phyloP scores from a whole-genome alignment of 139 green algal species.

The Chlorella vulgaris region DNA sequence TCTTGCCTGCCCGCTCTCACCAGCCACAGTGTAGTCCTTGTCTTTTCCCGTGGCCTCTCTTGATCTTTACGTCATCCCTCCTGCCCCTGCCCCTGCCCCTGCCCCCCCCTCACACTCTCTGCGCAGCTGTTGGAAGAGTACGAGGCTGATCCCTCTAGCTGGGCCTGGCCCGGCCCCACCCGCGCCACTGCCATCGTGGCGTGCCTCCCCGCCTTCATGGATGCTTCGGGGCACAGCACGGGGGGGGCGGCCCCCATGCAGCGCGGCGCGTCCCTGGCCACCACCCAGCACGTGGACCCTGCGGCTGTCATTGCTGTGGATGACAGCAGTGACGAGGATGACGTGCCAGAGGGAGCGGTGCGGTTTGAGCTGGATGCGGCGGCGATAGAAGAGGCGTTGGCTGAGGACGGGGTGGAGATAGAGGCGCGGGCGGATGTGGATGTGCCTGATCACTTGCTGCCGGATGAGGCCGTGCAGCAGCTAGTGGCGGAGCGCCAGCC shows the following conservation, averaged over 20 bases:
- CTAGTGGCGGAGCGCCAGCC: slow-evolving; percentile 69
- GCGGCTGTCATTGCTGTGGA: slow-evolving; percentile 33
- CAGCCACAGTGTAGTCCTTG: too few relatives aligned
- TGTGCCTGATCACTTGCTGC: slow-evolving; percentile 77
- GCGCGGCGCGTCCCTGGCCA: slow-evolving; percentile 66
- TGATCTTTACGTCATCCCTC: too few relatives aligned
- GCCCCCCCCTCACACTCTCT: neutral
- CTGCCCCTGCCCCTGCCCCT: neutral
- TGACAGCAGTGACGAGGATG: slow-evolving; percentile 41
- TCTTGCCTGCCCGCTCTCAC: too few relatives aligned
- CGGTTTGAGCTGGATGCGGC: slow-evolving; percentile 77
- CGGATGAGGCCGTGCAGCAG: slow-evolving; percentile 57
- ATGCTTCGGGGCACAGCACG: slow-evolving; percentile 58
- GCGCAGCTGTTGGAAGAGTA: slow-evolving; percentile 58
- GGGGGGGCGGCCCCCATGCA: slow-evolving; percentile 49
- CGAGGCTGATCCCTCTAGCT: slow-evolving; percentile 41
- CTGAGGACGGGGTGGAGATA: slow-evolving; percentile 56
- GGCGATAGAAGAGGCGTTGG: slow-evolving; percentile 75
- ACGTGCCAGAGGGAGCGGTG: slow-evolving; percentile 60
- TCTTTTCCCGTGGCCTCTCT: too few relatives aligned
- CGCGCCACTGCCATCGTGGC: slow-evolving; percentile 88
- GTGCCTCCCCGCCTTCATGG: slow-evolving; percentile 90
- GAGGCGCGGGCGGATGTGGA: slow-evolving; percentile 77
- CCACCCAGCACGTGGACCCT: slow-evolving; percentile 77
- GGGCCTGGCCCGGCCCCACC: slow-evolving; percentile 60